A percentile compares a stretch with the other conserved stretches of the same genome.
These are phyloP conservation scores for Physcomitrium patens DNA, from an alignment of 225 moss, liverwort and hornwort species.

Conservation along the genomic window DNA sequence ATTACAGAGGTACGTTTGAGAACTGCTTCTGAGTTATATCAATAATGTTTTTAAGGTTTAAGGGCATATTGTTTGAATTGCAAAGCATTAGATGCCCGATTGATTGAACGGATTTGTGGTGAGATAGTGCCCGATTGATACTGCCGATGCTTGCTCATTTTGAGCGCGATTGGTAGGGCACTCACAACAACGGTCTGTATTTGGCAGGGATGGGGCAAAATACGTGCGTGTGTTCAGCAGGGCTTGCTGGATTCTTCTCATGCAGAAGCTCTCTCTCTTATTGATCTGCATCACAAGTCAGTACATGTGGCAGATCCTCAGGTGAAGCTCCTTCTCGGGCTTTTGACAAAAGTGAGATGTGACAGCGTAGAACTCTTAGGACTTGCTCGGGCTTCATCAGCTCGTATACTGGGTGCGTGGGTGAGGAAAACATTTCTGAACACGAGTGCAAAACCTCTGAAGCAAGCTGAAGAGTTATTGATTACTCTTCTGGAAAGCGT, in stretches of 20 bases:
- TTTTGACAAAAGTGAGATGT: constrained; percentile 59
- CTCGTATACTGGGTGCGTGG: constrained; percentile 65
- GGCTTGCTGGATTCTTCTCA: constrained; percentile 55
- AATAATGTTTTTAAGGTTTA: background rate
- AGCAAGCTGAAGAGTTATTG: constrained; percentile 58
- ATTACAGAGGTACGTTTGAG: constrained; percentile 49
- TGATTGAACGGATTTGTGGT: constrained; percentile 9
- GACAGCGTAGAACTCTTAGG: constrained; percentile 55
- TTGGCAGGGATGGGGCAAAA: constrained; percentile 74
- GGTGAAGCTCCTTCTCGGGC: constrained; percentile 71
- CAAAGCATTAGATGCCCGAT: background rate
- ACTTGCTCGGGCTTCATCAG: constrained; percentile 61
- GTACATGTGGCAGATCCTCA: constrained; percentile 90
- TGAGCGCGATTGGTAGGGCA: background rate
- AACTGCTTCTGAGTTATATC: background rate
- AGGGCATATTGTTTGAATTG: background rate
- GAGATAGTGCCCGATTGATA: constrained; percentile 10
- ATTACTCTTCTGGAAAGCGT: constrained; percentile 47
- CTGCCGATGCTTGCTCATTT: background rate
- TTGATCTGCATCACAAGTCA: constrained; percentile 62
- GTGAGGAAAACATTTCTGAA: constrained; percentile 69
- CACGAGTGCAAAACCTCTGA: constrained; percentile 38
- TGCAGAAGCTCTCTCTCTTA: constrained; percentile 61
- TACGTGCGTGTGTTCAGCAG: constrained; percentile 66
- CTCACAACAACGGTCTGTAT: constrained; percentile 26